These are phyloP conservation scores for Geosmithia putterillii DNA, from an alignment of 2,329 filamentous ascomycete genomes.

Conservation along the genomic window DNA sequence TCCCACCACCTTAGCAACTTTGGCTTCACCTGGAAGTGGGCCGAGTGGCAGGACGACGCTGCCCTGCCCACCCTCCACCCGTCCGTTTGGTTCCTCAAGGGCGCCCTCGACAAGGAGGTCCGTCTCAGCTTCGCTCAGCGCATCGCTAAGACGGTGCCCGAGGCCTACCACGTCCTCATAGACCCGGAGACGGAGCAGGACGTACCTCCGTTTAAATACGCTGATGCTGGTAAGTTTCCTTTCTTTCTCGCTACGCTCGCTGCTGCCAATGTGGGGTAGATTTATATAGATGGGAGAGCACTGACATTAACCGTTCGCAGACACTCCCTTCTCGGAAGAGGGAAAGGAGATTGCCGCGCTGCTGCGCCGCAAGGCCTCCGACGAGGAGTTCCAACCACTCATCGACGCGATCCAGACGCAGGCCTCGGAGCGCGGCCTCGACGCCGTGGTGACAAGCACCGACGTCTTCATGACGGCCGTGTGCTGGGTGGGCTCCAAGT, in stretches of 20 bases:
- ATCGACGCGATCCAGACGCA: conserved; percentile 73
- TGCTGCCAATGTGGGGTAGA: no score
- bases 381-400: conserved; percentile 74
- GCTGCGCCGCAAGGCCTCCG: conserved; percentile 70
- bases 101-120: conserved; percentile 91
- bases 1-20: conserved; percentile 97
- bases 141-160: conserved; percentile 85
- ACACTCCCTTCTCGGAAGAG: conserved; percentile 69
- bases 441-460: conserved; percentile 75
- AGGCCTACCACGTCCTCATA: conserved; percentile 70
- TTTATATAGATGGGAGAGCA: conserved; percentile 1
- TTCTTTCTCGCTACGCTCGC: not conserved
- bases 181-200: conserved; percentile 85
- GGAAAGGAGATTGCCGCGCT: conserved; percentile 72
- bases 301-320: conserved; percentile 24
- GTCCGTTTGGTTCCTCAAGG: conserved; percentile 85
- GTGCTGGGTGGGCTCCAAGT: conserved; percentile 89
- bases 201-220: conserved; percentile 90
- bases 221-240: conserved; percentile 49
- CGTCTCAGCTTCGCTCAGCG: conserved; percentile 91
- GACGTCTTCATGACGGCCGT: conserved; percentile 92
- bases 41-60: conserved; percentile 87
- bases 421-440: conserved; percentile 57
- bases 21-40: conserved; percentile 99
- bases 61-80: conserved; percentile 66